Conservation (phyloP, 192 early-diverging fungal species). For the Mortierella alpina region DNA sequence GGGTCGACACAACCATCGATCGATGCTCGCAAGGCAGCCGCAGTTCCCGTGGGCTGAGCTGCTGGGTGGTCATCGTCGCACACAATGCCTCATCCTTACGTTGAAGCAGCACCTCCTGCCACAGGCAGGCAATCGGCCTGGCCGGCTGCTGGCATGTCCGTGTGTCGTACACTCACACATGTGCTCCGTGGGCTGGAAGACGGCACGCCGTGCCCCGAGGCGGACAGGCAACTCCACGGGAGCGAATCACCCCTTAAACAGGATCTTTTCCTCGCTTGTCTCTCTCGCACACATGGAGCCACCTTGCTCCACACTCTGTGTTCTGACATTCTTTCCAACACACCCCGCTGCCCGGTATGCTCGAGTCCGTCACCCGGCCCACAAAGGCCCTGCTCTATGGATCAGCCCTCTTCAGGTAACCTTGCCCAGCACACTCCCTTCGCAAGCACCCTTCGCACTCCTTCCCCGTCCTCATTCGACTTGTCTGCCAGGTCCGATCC, state of each 20-base stretch:
- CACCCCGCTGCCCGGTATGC: conserved; percentile 14
- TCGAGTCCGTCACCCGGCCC: conserved; percentile 43
- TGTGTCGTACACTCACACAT: no score
- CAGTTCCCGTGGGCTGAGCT: no score
- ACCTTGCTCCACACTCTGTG: neutral
- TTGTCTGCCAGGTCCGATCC: no score
- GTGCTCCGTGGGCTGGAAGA: neutral
- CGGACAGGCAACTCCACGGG: no score
- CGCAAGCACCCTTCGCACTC: neutral
- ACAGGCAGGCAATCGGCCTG: no score
- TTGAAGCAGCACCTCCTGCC: no score
- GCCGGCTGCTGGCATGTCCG: no score
- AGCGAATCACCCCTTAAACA: neutral
- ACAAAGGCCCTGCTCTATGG: conserved; percentile 51
- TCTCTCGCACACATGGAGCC: neutral
- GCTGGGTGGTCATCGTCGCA: no score
- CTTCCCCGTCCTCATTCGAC: neutral
- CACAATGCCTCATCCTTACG: no score
- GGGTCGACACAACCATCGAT: no score
- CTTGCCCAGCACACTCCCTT: neutral
- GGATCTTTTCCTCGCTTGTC: neutral
- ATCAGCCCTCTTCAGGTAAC: conserved; percentile 58
- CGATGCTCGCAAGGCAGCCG: no score
- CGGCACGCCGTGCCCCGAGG: neutral
- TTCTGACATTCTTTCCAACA: neutral